phyloP scores from a whole-genome alignment of 192 early-diverging fungal species.

The Coemansia erecta region DNA sequence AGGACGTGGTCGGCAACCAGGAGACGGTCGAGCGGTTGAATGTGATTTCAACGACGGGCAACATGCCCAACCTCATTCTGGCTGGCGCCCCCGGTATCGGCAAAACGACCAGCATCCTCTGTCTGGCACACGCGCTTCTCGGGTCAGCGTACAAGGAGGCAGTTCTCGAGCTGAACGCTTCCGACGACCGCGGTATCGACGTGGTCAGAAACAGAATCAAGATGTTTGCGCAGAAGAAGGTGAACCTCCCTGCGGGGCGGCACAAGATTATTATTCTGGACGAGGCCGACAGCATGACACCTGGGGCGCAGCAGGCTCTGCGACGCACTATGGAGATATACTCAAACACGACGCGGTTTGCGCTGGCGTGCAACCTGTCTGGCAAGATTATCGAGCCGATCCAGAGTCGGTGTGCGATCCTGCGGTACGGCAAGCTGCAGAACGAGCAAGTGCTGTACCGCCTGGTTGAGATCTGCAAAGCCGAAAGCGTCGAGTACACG shows the following conservation, averaged over 20 bases:
- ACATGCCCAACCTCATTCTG: constrained; percentile 95
- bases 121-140: constrained; percentile 86
- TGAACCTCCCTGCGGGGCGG: constrained; percentile 83
- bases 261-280: constrained; percentile 94
- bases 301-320: constrained; percentile 94
- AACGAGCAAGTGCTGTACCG: constrained; percentile 79
- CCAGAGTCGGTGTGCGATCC: constrained; percentile 90
- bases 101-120: constrained; percentile 95
- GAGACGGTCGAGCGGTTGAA: constrained; percentile 84
- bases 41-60: constrained; percentile 86
- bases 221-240: constrained; percentile 98
- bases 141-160: constrained; percentile 87
- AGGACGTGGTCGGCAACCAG: constrained; percentile 93
- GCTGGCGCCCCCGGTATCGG: constrained; percentile 91
- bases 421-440: constrained; percentile 78
- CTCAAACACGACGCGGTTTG: constrained; percentile 93
- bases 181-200: constrained; percentile 93
- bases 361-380: constrained; percentile 93
- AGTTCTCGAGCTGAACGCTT: constrained; percentile 97
- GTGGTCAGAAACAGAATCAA: constrained; percentile 97
- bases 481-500: constrained; percentile 81
- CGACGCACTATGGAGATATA: constrained; percentile 98
- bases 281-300: constrained; percentile 99
- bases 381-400: constrained; percentile 98
- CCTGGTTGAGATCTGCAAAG: constrained; percentile 77